A percentile compares a stretch with the other conserved stretches of the same genome.
Conservation (phyloP, 306 rosid genomes). For the Acmispon strigosus region DNA sequence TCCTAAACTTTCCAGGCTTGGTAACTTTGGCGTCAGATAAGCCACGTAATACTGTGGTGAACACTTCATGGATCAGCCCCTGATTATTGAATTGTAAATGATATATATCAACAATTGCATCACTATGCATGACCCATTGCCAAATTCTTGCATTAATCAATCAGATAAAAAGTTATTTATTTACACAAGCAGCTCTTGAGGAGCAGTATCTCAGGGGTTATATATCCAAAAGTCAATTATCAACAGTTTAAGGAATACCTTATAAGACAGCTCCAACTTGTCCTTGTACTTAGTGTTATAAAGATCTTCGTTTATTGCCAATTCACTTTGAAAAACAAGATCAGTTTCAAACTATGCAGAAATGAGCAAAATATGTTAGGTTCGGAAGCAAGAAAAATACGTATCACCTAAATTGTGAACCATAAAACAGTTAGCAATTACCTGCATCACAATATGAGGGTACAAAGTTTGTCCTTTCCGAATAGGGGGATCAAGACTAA, state of each 20-base stretch:
- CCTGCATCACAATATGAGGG: slow-evolving; percentile 99
- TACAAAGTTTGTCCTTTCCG: slow-evolving; percentile 98
- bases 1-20: slow-evolving; percentile 95
- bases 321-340: slow-evolving; percentile 54
- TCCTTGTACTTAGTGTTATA: slow-evolving; percentile 81
- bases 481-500: slow-evolving; percentile 96
- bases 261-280: slow-evolving; percentile 84
- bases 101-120: slow-evolving; percentile 11
- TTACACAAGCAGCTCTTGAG: slow-evolving; percentile 5
- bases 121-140: neutral
- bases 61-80: slow-evolving; percentile 97
- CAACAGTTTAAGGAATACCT: slow-evolving; percentile 41
- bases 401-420: slow-evolving; percentile 4
- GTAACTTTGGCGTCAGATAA: slow-evolving; percentile 89
- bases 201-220: neutral
- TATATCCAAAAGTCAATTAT: neutral
- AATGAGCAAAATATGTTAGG: neutral
- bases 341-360: slow-evolving; percentile 86
- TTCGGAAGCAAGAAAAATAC: neutral
- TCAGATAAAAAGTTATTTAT: neutral
- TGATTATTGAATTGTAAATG: slow-evolving; percentile 29
- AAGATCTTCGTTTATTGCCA: slow-evolving; percentile 71
- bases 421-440: slow-evolving; percentile 27
- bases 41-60: slow-evolving; percentile 86
- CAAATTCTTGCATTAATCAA: neutral